Evolutionary conservation across 163 green algal species (phyloP).

Genomic region (Scenedesmus sp.): DNA sequence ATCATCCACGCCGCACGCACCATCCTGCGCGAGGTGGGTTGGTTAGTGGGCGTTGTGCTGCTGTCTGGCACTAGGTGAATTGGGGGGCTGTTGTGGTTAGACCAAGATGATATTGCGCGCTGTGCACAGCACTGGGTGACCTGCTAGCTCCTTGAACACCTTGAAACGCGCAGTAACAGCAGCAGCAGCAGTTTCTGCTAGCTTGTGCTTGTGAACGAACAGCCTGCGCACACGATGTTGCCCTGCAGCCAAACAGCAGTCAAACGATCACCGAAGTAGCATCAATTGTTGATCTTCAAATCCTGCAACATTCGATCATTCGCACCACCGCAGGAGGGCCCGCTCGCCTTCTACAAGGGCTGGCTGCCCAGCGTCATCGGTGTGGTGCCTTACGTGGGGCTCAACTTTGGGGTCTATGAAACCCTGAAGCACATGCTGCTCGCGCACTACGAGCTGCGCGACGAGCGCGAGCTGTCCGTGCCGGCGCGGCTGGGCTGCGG

Average conservation of each 20-base stretch:
- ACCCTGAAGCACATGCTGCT: conserved; percentile 93
- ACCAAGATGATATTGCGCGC: no score
- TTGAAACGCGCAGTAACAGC: no score
- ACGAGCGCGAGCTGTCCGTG: conserved; percentile 91
- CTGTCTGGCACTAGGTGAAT: no score
- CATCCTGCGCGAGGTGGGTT: conserved; percentile 83
- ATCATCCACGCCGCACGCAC: conserved; percentile 88
- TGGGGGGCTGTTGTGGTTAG: no score
- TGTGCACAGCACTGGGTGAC: no score
- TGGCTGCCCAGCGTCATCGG: conserved; percentile 98
- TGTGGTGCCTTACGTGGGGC: conserved; percentile 97
- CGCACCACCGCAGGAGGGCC: conserved; percentile 81
- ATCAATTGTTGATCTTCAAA: no score
- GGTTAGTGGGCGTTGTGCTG: not conserved
- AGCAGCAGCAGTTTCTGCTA: no score
- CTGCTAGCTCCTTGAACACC: no score
- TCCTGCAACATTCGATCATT: not conserved
- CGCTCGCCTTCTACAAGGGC: conserved; percentile 93
- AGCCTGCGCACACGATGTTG: no score
- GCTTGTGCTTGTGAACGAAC: no score
- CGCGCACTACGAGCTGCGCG: conserved; percentile 73
- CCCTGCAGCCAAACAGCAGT: no score
- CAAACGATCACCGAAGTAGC: no score
- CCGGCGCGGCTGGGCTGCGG: conserved; percentile 88
- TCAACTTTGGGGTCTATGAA: conserved; percentile 99